Evolutionary conservation across 2,329 filamentous ascomycete species (phyloP).

Genomic region (Trichoderma semiorbis): DNA sequence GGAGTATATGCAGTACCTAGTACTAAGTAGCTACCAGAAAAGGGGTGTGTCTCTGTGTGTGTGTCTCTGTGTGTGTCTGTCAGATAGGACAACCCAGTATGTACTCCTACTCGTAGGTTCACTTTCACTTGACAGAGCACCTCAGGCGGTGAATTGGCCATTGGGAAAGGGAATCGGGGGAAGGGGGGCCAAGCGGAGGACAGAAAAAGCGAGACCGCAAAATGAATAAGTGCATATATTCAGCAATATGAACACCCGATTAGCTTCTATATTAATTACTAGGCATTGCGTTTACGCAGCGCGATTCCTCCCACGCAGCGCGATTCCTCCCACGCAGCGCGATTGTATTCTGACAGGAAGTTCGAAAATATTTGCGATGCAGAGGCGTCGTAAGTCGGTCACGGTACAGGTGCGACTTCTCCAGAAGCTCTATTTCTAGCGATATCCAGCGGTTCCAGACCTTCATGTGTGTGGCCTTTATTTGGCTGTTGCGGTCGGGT

Average conservation of each 20-base stretch:
- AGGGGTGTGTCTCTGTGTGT: background rate
- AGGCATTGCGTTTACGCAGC: constrained; percentile 25
- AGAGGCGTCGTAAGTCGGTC: constrained; percentile 66
- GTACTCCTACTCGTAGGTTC: no score
- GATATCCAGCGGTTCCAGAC: constrained; percentile 77
- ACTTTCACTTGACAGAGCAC: background rate
- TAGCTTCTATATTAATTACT: no score
- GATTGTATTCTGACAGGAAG: constrained; percentile 70
- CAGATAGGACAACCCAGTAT: background rate
- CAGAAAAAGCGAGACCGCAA: no score
- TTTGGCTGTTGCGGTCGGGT: background rate
- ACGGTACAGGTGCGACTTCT: constrained; percentile 60
- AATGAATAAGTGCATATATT: no score
- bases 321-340: constrained; percentile 66
- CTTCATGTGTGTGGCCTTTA: background rate
- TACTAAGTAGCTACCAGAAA: background rate
- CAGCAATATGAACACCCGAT: no score
- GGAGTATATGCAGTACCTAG: background rate
- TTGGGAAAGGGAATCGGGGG: background rate
- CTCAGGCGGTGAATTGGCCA: constrained; percentile 6
- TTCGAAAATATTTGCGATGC: constrained; percentile 66
- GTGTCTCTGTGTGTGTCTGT: background rate
- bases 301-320: no score
- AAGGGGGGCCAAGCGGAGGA: no score
- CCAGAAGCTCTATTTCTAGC: constrained; percentile 66